Conservation (phyloP, 257 asterid genomes). For the Jasminum sambac region DNA sequence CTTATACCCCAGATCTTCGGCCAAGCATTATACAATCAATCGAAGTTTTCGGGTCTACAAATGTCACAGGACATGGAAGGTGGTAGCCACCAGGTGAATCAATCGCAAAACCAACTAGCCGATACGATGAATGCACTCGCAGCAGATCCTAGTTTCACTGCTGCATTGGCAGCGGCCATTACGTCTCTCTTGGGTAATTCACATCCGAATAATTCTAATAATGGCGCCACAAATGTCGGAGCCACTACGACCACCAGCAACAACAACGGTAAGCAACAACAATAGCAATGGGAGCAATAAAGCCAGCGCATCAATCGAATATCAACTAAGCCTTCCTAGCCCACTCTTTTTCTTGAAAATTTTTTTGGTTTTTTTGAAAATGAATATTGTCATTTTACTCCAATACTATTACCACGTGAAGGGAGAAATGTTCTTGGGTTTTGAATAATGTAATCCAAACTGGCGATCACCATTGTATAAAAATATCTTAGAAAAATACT, state of each 20-base stretch:
- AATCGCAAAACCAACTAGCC: constrained; percentile 42
- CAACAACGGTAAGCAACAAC: constrained; percentile 36
- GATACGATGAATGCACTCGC: constrained; percentile 68
- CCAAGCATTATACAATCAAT: constrained; percentile 71
- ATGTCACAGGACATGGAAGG: constrained; percentile 62
- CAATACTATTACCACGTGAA: neutral
- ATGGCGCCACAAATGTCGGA: constrained; percentile 12
- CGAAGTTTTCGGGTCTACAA: constrained; percentile 74
- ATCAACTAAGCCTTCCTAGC: neutral
- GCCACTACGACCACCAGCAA: constrained; percentile 22
- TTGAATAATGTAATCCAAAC: neutral
- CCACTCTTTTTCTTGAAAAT: neutral
- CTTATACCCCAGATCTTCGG: constrained; percentile 69
- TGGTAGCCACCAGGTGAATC: constrained; percentile 19
- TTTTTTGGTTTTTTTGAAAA: neutral
- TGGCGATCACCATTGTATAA: neutral
- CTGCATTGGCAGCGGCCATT: constrained; percentile 75
- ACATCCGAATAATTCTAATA: constrained; percentile 31
- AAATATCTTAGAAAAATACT: neutral
- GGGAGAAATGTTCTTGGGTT: neutral
- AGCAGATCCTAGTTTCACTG: constrained; percentile 75
- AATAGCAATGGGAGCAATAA: constrained; percentile 50
- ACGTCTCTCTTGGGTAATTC: constrained; percentile 60
- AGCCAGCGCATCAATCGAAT: constrained; percentile 30
- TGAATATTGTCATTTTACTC: neutral